Percentiles rank a stretch among this genome's conserved stretches.
phyloP scores from a whole-genome alignment of 345 rosid genomes.

The Microcos paniculata region DNA sequence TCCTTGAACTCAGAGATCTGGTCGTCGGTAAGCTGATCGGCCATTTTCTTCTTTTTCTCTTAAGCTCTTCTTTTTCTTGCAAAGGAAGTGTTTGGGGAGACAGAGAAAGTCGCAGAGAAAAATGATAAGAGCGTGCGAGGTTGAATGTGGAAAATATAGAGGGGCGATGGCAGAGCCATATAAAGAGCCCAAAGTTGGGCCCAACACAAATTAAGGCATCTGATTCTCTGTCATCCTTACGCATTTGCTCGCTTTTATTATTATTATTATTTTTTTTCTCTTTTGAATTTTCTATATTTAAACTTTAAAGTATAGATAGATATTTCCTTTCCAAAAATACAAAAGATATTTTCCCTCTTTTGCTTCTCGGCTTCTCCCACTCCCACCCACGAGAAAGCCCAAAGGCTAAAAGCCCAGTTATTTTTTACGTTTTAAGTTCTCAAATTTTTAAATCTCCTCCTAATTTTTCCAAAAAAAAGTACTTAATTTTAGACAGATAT shows the following conservation, averaged over 20 bases:
- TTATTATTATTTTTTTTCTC: neutral
- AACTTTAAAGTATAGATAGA: neutral
- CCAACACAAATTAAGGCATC: constrained; percentile 12
- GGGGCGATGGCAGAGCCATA: neutral
- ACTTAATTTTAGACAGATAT: neutral
- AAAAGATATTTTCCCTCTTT: neutral
- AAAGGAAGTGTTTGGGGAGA: neutral
- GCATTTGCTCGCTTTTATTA: neutral
- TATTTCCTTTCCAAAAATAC: neutral
- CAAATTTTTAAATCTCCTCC: neutral
- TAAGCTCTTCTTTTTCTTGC: neutral
- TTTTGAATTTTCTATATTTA: neutral
- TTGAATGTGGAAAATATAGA: neutral
- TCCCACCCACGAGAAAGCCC: neutral
- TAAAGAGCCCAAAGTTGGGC: constrained; percentile 8
- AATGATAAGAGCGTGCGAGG: neutral
- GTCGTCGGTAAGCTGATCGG: constrained; percentile 28
- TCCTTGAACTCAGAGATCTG: constrained; percentile 30
- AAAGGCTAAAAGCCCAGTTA: no score
- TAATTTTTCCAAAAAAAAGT: neutral
- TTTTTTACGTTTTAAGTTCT: neutral
- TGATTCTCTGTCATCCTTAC: constrained; percentile 2
- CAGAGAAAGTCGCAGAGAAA: neutral
- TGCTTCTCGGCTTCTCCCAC: neutral
- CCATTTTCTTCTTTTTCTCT: constrained; percentile 10